A percentile compares a stretch with the other conserved stretches of the same genome.
phyloP scores from a whole-genome alignment of 805 yeast species.

The Candida nanaspora region DNA sequence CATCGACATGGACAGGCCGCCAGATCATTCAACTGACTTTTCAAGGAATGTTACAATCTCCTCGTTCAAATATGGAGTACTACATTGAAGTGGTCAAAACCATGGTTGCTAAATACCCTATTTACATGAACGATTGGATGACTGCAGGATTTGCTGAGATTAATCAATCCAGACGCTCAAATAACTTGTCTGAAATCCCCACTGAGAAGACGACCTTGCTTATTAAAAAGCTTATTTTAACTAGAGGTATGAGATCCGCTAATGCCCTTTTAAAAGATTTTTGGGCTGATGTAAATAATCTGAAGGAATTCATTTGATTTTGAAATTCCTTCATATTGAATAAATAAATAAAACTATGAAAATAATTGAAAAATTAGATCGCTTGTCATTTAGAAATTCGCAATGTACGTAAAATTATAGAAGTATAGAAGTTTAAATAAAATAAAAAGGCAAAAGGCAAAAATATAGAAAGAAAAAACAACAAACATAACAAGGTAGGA shows the following conservation, averaged over 20 bases:
- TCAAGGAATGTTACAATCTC: no score
- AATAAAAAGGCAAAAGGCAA: not conserved
- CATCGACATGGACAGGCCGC: no score
- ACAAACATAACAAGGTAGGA: not conserved
- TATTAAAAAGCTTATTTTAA: conserved; percentile 47
- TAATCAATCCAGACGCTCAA: no score
- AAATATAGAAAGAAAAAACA: no score
- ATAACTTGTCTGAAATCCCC: conserved; percentile 17
- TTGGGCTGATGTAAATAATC: conserved; percentile 58
- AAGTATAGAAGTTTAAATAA: conserved; percentile 1
- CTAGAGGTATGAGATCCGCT: conserved; percentile 61
- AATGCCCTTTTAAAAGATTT: conserved; percentile 49
- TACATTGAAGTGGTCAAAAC: conserved; percentile 44
- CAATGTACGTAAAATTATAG: no score
- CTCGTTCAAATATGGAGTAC: conserved; percentile 53
- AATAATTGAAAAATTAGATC: no score
- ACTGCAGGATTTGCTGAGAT: conserved; percentile 19
- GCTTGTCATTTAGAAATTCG: no score
- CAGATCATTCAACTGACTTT: no score
- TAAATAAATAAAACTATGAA: no score
- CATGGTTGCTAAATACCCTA: conserved; percentile 28
- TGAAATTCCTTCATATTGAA: not conserved
- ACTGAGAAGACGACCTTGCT: conserved; percentile 34
- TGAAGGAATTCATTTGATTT: conserved; percentile 22
- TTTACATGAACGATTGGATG: conserved; percentile 45